Percentiles rank a stretch among this genome's conserved stretches.
Evolutionary conservation across 306 rosid genomes (phyloP).

Genomic region (Cucurbita pepo): DNA sequence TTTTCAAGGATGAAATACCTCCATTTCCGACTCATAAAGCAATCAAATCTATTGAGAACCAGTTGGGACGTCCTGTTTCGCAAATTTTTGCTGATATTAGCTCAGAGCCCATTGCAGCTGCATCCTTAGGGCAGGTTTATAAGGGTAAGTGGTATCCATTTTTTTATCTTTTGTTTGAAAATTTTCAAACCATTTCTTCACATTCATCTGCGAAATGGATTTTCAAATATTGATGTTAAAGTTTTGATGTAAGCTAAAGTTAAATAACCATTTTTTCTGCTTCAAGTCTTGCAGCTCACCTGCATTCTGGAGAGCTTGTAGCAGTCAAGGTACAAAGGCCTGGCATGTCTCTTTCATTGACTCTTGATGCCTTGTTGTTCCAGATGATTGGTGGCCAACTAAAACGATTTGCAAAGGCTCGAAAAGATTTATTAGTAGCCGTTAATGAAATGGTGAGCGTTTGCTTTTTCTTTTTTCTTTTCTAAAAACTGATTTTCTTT

Average conservation of each 20-base stretch:
- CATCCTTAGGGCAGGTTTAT: conserved; percentile 93
- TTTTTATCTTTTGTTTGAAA: not conserved
- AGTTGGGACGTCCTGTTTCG: conserved; percentile 52
- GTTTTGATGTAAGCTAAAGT: conserved; percentile 25
- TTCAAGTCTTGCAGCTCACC: conserved; percentile 97
- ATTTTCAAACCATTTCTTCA: not conserved
- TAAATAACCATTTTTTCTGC: conserved; percentile 22
- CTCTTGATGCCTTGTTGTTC: conserved; percentile 95
- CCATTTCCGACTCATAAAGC: conserved; percentile 75
- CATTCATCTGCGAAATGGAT: not conserved
- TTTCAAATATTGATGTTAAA: conserved; percentile 6
- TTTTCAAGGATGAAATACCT: conserved; percentile 75
- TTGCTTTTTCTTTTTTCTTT: not conserved
- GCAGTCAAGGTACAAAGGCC: conserved; percentile 98
- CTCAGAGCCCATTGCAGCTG: conserved; percentile 76
- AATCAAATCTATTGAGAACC: conserved; percentile 60
- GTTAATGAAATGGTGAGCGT: conserved; percentile 84
- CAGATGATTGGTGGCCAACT: conserved; percentile 87
- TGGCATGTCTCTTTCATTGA: conserved; percentile 79
- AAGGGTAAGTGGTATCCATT: conserved; percentile 42
- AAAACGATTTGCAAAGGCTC: conserved; percentile 82
- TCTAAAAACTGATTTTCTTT: not conserved
- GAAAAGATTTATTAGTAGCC: conserved; percentile 81
- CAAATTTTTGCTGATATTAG: conserved; percentile 67
- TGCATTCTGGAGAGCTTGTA: conserved; percentile 89